A percentile compares a stretch with the other conserved stretches of the same genome.
phyloP scores from a whole-genome alignment of 225 moss, liverwort and hornwort species.

The Marchantia polymorpha region DNA sequence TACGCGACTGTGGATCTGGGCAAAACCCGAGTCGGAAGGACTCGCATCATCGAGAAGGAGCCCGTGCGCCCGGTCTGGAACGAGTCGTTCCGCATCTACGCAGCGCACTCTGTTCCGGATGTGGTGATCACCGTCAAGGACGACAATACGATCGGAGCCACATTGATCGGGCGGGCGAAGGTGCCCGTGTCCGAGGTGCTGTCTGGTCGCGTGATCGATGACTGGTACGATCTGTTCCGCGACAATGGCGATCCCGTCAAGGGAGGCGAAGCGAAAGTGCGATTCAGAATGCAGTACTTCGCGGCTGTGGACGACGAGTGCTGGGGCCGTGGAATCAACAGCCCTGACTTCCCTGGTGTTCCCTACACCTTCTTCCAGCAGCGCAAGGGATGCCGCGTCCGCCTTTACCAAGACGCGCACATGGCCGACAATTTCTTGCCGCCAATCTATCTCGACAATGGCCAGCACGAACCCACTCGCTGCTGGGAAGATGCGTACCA shows the following conservation, averaged over 20 bases:
- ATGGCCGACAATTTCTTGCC: constrained; percentile 77
- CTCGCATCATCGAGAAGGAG: constrained; percentile 54
- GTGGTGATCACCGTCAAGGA: constrained; percentile 62
- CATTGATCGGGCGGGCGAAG: constrained; percentile 68
- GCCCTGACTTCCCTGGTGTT: constrained; percentile 54
- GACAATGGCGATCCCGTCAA: constrained; percentile 44
- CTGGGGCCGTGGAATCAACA: constrained; percentile 61
- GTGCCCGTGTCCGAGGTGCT: constrained; percentile 48
- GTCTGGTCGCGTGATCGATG: constrained; percentile 45
- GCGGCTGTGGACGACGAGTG: constrained; percentile 54
- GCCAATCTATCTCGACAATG: constrained; percentile 58
- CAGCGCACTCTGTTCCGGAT: constrained; percentile 60
- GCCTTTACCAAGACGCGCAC: constrained; percentile 77
- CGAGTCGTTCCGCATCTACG: constrained; percentile 81
- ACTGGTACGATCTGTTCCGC: constrained; percentile 63
- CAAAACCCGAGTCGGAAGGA: constrained; percentile 66
- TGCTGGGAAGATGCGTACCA: constrained; percentile 81
- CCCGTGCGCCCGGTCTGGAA: constrained; percentile 63
- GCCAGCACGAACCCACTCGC: constrained; percentile 48
- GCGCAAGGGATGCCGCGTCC: constrained; percentile 71
- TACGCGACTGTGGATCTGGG: constrained; percentile 81
- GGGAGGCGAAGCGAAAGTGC: constrained; percentile 52
- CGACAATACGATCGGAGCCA: constrained; percentile 54
- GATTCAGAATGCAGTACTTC: constrained; percentile 56
- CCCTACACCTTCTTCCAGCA: constrained; percentile 81